Evolutionary conservation across 768 basidiomycete genomes (phyloP).

Genomic region (Pholiota microspora): DNA sequence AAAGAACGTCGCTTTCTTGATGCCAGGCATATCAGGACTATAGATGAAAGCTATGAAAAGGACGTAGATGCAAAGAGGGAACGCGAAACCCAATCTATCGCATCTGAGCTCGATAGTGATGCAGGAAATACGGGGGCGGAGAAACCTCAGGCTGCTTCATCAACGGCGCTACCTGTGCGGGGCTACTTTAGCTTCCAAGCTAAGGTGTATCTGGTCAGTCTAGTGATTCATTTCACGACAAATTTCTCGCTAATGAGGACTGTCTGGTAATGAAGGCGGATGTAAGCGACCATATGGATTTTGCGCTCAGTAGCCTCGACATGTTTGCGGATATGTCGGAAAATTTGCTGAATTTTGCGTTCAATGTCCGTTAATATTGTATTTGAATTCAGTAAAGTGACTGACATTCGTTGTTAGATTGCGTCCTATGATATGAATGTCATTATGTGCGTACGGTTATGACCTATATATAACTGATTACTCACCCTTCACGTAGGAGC

Average conservation of each 20-base stretch:
- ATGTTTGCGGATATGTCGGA: slow-evolving; percentile 66
- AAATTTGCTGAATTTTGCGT: slow-evolving; percentile 68
- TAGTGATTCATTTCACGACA: not conserved
- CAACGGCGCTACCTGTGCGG: slow-evolving; percentile 13
- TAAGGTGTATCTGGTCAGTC: slow-evolving; percentile 61
- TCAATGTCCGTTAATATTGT: slow-evolving; percentile 47
- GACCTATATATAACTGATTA: not conserved
- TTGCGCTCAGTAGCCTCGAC: slow-evolving; percentile 60
- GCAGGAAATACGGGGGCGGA: slow-evolving; percentile 20
- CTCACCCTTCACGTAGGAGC: slow-evolving; percentile 37
- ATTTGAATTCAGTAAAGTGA: not conserved
- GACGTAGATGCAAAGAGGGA: not conserved
- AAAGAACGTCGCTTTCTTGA: slow-evolving; percentile 2
- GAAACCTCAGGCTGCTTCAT: not conserved
- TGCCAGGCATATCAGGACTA: not conserved
- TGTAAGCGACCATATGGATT: slow-evolving; percentile 72
- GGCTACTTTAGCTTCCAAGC: slow-evolving; percentile 65
- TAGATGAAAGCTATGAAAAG: not conserved
- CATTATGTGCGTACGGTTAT: slow-evolving; percentile 48
- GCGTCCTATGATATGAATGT: slow-evolving; percentile 67
- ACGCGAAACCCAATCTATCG: not conserved
- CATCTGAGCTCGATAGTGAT: slow-evolving; percentile 4
- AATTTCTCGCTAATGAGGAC: no score
- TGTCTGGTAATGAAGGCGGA: no score
- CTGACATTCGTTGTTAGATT: slow-evolving; percentile 35